phyloP scores from a whole-genome alignment of 1,284 basidiomycete genomes.

The Takashimella koratensis region DNA sequence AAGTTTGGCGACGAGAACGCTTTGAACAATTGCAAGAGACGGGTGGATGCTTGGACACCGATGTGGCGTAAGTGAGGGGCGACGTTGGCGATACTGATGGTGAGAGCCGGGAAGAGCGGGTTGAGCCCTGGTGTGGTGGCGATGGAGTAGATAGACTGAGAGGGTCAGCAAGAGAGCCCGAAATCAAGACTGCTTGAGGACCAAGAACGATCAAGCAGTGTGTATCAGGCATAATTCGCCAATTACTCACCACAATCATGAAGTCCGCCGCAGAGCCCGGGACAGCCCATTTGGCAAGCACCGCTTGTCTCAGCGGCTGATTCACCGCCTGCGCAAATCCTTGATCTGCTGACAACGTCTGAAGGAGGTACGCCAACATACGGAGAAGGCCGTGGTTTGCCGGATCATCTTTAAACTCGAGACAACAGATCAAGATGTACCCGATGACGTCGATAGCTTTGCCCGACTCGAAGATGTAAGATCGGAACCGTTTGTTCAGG shows the following conservation, averaged over 20 bases:
- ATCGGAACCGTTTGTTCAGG: slow-evolving; percentile 87
- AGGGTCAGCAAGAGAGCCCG: too few relatives aligned
- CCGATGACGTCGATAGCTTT: slow-evolving; percentile 69
- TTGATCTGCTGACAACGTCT: slow-evolving; percentile 80
- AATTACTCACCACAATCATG: slow-evolving; percentile 72
- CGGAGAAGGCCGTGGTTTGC: slow-evolving; percentile 89
- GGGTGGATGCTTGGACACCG: slow-evolving; percentile 72
- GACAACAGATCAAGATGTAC: slow-evolving; percentile 69
- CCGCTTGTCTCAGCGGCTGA: slow-evolving; percentile 54
- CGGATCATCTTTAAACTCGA: slow-evolving; percentile 88
- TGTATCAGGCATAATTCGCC: too few relatives aligned
- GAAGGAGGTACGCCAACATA: slow-evolving; percentile 84
- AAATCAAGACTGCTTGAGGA: too few relatives aligned
- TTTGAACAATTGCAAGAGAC: slow-evolving; percentile 79
- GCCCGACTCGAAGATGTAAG: slow-evolving; percentile 73
- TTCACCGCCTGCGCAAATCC: slow-evolving; percentile 67
- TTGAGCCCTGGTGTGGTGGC: slow-evolving; percentile 83
- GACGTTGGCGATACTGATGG: slow-evolving; percentile 82
- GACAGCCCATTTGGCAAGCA: slow-evolving; percentile 70
- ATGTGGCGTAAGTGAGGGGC: slow-evolving; percentile 81
- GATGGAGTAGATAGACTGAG: slow-evolving; percentile 78
- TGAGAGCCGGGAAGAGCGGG: slow-evolving; percentile 83
- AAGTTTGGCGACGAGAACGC: slow-evolving; percentile 87
- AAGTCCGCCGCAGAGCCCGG: slow-evolving; percentile 78
- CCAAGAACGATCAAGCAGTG: neutral